Evolutionary conservation across 164 flowering plant species (phyloP), one percentile per base, ranked within the genome.

Genomic region (Saururus chinensis): DNA sequence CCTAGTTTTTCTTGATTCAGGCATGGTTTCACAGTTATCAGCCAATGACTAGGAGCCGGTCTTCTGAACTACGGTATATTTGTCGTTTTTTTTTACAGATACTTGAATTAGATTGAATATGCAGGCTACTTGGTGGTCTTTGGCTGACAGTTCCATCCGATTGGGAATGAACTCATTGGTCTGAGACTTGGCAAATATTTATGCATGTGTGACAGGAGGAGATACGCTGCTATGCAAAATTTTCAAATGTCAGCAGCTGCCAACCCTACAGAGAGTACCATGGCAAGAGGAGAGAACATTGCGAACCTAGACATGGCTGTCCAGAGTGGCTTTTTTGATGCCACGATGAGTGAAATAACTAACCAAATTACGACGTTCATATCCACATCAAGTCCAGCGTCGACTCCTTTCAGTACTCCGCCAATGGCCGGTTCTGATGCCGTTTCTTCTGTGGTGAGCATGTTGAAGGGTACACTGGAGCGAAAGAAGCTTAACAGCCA

Each of bases 11-110:
- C 37, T 23, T 16, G 37, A 51, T 60, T 53, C 25, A 87, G 95
- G 88, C 95, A 60, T 85, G 90, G 87, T 81, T 83, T 64, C 82
- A 83, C 51, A 87, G 95, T 73, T 78, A 88, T 59, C 95, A 87
- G 58, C 86, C 90, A 22, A 85, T 87, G 95, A 87, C 88, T 19
- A 82, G 95, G 81, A 87, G 95, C 65, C 77, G 90, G 57, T 87
- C 95, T 26, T 87, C 95, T 64, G 95, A 85, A 70, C 56, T 87
- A 62, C 58, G 95, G 95, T 87, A 81, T 51, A 22, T 22, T n/a
- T 24, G 53, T 59, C 9, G 24, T 0, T 48, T 42, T 0, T 48
- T 42, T 58, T 19, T 22, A 24, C 13, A 16, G 2, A 20, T 19
- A 56, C n/a, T n/a, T n/a, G n/a, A n/a, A 22, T 20, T 53, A 19